Conservation (phyloP, 2,329 filamentous ascomycete genomes). For the Coniochaeta prunicola region DNA sequence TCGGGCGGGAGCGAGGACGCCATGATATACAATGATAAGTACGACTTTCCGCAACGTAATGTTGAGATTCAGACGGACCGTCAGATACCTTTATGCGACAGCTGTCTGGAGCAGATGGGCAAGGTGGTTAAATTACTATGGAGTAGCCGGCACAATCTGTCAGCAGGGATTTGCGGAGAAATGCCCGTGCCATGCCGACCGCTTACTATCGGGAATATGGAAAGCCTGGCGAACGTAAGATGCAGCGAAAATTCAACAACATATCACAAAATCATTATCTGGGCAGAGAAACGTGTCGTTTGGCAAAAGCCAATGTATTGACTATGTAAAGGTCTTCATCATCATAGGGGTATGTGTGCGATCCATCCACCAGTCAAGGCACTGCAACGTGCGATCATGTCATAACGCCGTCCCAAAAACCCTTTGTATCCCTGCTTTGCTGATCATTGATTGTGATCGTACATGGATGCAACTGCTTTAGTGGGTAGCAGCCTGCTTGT, state of each 20-base stretch:
- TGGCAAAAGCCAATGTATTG: neutral
- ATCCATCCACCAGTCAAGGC: neutral
- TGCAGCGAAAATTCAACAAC: neutral
- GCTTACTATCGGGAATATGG: neutral
- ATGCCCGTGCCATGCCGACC: neutral
- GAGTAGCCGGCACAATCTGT: neutral
- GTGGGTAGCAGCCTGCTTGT: slow-evolving; percentile 30
- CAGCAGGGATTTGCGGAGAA: neutral
- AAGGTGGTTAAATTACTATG: neutral
- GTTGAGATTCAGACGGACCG: no score
- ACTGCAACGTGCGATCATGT: neutral
- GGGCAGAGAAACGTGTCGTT: neutral
- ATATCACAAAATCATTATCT: neutral
- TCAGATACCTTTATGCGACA: no score
- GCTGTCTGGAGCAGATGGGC: neutral
- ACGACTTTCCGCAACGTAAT: neutral
- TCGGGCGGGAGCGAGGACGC: slow-evolving; percentile 37
- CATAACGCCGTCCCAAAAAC: slow-evolving; percentile 4
- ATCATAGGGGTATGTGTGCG: neutral
- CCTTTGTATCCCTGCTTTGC: neutral
- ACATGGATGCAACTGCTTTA: slow-evolving; percentile 16
- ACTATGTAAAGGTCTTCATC: neutral
- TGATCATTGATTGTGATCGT: slow-evolving; percentile 3
- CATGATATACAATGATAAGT: neutral
- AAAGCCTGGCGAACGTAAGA: no score